Base-by-base conservation (phyloP, 176 grass and related monocot genomes). In the Ananas comosus region DNA sequence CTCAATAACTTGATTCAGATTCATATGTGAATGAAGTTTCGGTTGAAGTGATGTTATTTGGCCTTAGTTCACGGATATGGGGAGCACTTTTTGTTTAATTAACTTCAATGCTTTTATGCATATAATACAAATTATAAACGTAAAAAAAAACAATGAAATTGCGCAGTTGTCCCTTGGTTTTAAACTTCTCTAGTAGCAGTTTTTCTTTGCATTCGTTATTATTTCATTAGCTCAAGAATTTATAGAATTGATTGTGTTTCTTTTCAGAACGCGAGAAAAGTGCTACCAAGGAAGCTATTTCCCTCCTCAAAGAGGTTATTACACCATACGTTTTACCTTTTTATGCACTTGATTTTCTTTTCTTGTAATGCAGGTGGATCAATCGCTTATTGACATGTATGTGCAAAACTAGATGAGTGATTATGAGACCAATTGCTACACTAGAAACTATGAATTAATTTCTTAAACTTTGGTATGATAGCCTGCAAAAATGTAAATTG, bases 251-350 rank as follows among this genome's bases (percentile, higher is more conserved):
- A 47, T 13, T 61, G 7, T 61, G 24, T 81, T 10, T 76, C 68
- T 51, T 81, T 79, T 51, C 79, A 97, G 89, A 92, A 72, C 89
- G 89, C 3, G 89, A 92, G 82, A 97, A 97, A 86, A 97, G 86
- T 81, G 86, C 94, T 56, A 97, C 89, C 11, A 97, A 92, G 82
- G 94, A 97, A 83, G 94, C 86, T 50, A 90, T 92, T 72, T 75
- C 80, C 28, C 81, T 97, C 82, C 86, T 97, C 78, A 65, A 83
- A 81, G 63, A 90, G 87, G 94, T 92, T 21, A 74, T 51, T 12
- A 48, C 63, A 73, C 67, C 8, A 47, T 73, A 51, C 51, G 65
- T 27, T 50, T 22, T 72, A 75, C 33, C 78, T 49, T 76, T 9
- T 29, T 3, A 0, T 68, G 12, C 49, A 12, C 3, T 14, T 14